Evolutionary conservation across 2,329 filamentous ascomycete species (phyloP).

Genomic region (Herpotrichia juniperi): DNA sequence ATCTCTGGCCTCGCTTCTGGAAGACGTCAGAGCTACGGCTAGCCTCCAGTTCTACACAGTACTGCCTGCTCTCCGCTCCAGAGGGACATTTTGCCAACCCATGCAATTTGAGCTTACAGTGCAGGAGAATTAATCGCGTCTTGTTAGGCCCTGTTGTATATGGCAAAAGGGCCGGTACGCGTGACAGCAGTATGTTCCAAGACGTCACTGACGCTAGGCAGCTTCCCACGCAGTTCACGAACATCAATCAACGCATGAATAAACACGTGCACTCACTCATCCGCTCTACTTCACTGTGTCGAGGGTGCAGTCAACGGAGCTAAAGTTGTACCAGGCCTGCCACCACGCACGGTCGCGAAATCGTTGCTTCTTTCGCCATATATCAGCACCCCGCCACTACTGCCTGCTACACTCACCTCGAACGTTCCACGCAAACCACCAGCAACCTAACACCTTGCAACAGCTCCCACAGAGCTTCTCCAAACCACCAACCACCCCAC

Average conservation of each 20-base stretch:
- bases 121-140: no score
- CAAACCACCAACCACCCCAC: neutral
- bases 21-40: neutral
- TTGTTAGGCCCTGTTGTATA: no score
- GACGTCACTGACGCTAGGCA: no score
- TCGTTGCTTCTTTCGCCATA: neutral
- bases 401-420: slow-evolving; percentile 1
- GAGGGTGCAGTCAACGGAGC: neutral
- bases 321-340: neutral
- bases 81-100: no score
- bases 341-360: slow-evolving; percentile 5
- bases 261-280: no score
- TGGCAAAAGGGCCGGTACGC: no score
- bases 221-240: no score
- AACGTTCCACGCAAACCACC: slow-evolving; percentile 7
- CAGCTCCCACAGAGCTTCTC: neutral
- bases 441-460: slow-evolving; percentile 26
- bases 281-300: neutral
- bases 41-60: no score
- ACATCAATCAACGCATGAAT: no score
- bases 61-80: no score
- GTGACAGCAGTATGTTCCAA: no score
- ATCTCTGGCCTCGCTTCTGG: neutral
- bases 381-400: slow-evolving; percentile 1
- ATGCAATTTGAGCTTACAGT: no score